Evolutionary conservation across 805 yeast species (phyloP).

Genomic region (Candida maesae): DNA sequence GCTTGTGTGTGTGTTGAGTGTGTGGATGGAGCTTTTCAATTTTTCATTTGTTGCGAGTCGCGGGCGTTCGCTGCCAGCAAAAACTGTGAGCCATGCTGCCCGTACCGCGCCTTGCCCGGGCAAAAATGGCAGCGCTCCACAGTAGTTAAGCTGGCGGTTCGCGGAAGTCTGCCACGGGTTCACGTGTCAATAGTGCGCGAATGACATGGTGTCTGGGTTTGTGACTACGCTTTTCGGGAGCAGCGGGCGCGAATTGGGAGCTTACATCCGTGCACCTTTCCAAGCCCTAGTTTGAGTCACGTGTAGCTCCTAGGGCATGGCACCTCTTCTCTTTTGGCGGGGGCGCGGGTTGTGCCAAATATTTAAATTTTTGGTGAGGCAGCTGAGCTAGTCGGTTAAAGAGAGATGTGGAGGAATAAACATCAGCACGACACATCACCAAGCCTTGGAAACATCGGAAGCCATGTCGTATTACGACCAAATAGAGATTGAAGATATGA

Average conservation of each 20-base stretch:
- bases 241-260: neutral
- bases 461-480: conserved; percentile 76
- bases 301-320: conserved; percentile 1
- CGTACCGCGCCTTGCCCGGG: conserved; percentile 5
- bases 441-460: too few relatives aligned
- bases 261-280: conserved; percentile 5
- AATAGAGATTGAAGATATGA: conserved; percentile 95
- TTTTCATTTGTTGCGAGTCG: conserved; percentile 16
- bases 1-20: conserved; percentile 2
- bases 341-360: conserved; percentile 1
- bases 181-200: conserved; percentile 3
- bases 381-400: neutral
- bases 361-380: conserved; percentile 1
- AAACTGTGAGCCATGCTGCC: conserved; percentile 8
- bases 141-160: conserved; percentile 7
- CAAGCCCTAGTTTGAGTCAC: conserved; percentile 1
- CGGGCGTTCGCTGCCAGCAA: conserved; percentile 5
- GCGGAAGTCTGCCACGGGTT: conserved; percentile 7
- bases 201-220: conserved; percentile 8
- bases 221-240: conserved; percentile 3
- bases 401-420: too few relatives aligned
- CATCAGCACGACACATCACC: too few relatives aligned
- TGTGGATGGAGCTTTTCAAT: conserved; percentile 16
- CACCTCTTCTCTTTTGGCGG: neutral
- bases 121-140: neutral